Evolutionary conservation across 805 yeast genomes (phyloP).

Genomic region (Sugiyamaella chiloensis): DNA sequence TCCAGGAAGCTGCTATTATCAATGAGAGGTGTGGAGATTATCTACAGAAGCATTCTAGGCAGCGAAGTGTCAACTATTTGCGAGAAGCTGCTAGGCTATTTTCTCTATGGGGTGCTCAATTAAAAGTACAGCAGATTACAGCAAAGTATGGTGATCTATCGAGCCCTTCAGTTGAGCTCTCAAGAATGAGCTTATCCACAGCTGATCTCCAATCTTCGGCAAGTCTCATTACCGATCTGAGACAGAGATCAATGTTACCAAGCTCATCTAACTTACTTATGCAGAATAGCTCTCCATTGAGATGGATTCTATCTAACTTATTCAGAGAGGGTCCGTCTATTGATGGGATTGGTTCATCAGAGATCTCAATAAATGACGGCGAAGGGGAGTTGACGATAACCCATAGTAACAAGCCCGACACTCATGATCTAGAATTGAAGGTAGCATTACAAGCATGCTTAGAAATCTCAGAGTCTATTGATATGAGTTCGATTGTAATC

Average conservation of each 20-base stretch:
- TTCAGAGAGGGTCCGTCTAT: constrained; percentile 24
- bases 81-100: constrained; percentile 34
- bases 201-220: constrained; percentile 29
- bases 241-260: constrained; percentile 13
- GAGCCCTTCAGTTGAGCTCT: constrained; percentile 29
- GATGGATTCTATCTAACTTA: constrained; percentile 31
- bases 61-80: constrained; percentile 38
- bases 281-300: constrained; percentile 28
- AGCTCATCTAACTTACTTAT: constrained; percentile 16
- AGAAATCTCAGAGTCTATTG: constrained; percentile 47
- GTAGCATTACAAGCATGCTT: constrained; percentile 46
- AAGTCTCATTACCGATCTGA: constrained; percentile 32
- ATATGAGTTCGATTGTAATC: constrained; percentile 37
- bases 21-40: constrained; percentile 41
- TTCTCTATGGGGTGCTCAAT: constrained; percentile 26
- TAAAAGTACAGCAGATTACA: constrained; percentile 19
- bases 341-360: not conserved
- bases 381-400: not conserved
- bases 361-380: not conserved
- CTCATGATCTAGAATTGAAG: constrained; percentile 28
- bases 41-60: constrained; percentile 35
- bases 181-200: constrained; percentile 31
- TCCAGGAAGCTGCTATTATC: constrained; percentile 41
- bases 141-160: constrained; percentile 35
- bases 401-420: not conserved